A percentile compares a stretch with the other conserved stretches of the same genome.
Evolutionary conservation across 2,329 filamentous ascomycete genomes (phyloP).

Genomic region (Pestalotiopsis fici): DNA sequence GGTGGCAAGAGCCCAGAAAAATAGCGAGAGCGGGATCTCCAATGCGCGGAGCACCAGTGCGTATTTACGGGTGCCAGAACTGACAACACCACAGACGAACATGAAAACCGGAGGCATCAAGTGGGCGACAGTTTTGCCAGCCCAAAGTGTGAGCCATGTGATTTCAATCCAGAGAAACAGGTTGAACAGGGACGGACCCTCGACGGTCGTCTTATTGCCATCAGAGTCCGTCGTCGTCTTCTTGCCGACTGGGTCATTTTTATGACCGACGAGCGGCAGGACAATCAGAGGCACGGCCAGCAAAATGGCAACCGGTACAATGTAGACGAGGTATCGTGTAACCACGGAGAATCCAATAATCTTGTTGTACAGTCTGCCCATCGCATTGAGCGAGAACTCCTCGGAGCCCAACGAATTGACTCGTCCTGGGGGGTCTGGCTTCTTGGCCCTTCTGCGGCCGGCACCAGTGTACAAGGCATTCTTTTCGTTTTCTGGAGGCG

Average conservation of each 20-base stretch:
- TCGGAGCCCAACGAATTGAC: slow-evolving; percentile 47
- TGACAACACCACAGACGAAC: slow-evolving; percentile 70
- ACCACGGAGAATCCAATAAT: slow-evolving; percentile 64
- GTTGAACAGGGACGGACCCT: slow-evolving; percentile 54
- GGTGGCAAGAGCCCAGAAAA: slow-evolving; percentile 67
- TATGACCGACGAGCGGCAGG: slow-evolving; percentile 44
- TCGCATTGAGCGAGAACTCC: slow-evolving; percentile 60
- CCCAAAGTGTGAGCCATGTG: slow-evolving; percentile 68
- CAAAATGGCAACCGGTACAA: slow-evolving; percentile 62
- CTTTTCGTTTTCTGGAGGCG: slow-evolving; percentile 48
- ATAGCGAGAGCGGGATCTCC: slow-evolving; percentile 66
- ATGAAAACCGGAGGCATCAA: slow-evolving; percentile 64
- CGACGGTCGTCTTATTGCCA: slow-evolving; percentile 18
- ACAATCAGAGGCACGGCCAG: slow-evolving; percentile 65
- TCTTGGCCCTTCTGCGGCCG: slow-evolving; percentile 50
- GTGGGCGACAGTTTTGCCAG: slow-evolving; percentile 65
- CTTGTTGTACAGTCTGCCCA: slow-evolving; percentile 67
- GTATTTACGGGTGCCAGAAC: slow-evolving; percentile 70
- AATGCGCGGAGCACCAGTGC: slow-evolving; percentile 64
- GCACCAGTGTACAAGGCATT: slow-evolving; percentile 42
- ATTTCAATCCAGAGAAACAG: slow-evolving; percentile 72
- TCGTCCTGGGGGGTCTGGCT: slow-evolving; percentile 39
- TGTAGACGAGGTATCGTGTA: slow-evolving; percentile 68
- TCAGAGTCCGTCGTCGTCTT: slow-evolving; percentile 20
- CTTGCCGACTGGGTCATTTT: slow-evolving; percentile 38